Evolutionary conservation across 2,329 filamentous ascomycete species (phyloP).

Genomic region (Onygenales sp.): DNA sequence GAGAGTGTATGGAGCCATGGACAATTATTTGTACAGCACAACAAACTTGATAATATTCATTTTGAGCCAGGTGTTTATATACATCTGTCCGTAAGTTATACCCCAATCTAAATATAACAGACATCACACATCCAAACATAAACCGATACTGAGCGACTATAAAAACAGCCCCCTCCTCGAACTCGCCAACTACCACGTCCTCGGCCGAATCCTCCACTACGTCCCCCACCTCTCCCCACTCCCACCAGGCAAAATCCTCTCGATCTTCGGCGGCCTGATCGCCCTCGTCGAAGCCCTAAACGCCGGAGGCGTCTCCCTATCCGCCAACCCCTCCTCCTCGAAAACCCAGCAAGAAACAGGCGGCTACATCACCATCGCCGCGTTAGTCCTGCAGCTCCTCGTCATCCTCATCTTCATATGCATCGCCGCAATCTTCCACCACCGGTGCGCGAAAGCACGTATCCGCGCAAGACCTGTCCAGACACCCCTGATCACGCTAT

Average conservation of each 20-base stretch:
- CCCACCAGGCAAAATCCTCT: slow-evolving; percentile 19
- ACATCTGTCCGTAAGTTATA: slow-evolving; percentile 25
- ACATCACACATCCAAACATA: neutral
- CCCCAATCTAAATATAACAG: neutral
- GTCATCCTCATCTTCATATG: slow-evolving; percentile 43
- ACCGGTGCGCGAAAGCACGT: slow-evolving; percentile 31
- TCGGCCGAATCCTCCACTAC: slow-evolving; percentile 52
- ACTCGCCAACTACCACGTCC: slow-evolving; percentile 52
- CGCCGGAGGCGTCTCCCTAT: slow-evolving; percentile 39
- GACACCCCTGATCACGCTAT: slow-evolving; percentile 18
- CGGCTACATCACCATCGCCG: slow-evolving; percentile 38
- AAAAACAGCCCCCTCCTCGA: slow-evolving; percentile 47
- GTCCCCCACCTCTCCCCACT: slow-evolving; percentile 50
- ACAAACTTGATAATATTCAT: slow-evolving; percentile 34
- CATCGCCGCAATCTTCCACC: slow-evolving; percentile 2
- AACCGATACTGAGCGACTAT: neutral
- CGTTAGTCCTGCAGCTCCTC: slow-evolving; percentile 42
- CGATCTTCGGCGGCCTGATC: slow-evolving; percentile 40
- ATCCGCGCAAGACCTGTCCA: slow-evolving; percentile 29
- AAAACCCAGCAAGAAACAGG: slow-evolving; percentile 36
- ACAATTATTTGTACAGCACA: slow-evolving; percentile 24
- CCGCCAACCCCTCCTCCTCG: slow-evolving; percentile 42
- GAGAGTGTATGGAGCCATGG: slow-evolving; percentile 43
- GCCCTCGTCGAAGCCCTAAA: slow-evolving; percentile 41
- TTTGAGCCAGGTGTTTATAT: slow-evolving; percentile 32